A percentile compares a stretch with the other conserved stretches of the same genome.
These are phyloP conservation scores for Chamaenerion angustifolium DNA, from an alignment of 345 rosid genomes.

Conservation along the genomic window DNA sequence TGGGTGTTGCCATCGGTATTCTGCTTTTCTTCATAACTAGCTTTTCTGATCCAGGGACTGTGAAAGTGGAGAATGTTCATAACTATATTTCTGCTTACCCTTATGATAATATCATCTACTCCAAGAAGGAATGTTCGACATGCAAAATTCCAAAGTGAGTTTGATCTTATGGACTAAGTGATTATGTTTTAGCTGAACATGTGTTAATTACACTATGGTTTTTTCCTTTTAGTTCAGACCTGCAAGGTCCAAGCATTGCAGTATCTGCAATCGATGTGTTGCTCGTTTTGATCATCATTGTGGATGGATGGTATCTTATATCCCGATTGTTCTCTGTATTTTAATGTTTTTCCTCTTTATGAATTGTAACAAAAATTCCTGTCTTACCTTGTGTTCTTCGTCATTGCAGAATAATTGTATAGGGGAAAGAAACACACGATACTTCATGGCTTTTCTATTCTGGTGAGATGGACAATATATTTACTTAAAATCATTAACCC, in stretches of 20 bases:
- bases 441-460: slow-evolving; percentile 83
- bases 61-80: slow-evolving; percentile 50
- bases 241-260: slow-evolving; percentile 93
- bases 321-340: not conserved
- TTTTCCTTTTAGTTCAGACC: slow-evolving; percentile 38
- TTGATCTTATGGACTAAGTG: not conserved
- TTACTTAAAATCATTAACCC: too few species aligned
- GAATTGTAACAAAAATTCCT: too few species aligned
- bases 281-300: slow-evolving; percentile 98
- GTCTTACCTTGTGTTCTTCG: slow-evolving; percentile 5
- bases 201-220: not conserved
- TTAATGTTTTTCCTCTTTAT: not conserved
- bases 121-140: slow-evolving; percentile 68
- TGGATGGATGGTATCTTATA: slow-evolving; percentile 72
- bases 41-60: slow-evolving; percentile 88
- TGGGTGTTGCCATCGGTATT: slow-evolving; percentile 63
- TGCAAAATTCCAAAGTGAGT: slow-evolving; percentile 81
- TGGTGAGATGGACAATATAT: slow-evolving; percentile 39
- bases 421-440: slow-evolving; percentile 79
- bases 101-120: slow-evolving; percentile 57
- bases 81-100: slow-evolving; percentile 64
- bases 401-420: slow-evolving; percentile 78
- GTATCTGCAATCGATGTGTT: slow-evolving; percentile 82
- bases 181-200: not conserved
- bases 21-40: slow-evolving; percentile 62